A percentile compares a stretch with the other conserved stretches of the same genome.
Evolutionary conservation across 2,329 filamentous ascomycete genomes (phyloP).

Genomic region (Hymenoscyphus fructigenus): DNA sequence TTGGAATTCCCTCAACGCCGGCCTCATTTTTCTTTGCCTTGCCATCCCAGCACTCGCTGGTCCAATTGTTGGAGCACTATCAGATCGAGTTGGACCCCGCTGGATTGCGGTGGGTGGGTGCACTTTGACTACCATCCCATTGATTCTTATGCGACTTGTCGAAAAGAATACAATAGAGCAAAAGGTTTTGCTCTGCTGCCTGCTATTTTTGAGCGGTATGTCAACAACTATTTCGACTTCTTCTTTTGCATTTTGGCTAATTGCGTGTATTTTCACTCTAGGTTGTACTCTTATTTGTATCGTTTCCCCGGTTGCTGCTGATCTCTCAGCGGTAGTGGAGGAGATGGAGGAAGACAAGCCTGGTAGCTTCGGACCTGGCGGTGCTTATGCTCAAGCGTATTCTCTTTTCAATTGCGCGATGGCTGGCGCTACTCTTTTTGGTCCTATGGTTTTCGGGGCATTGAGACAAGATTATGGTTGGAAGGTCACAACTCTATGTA

Average conservation of each 20-base stretch:
- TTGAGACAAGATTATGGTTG: conserved; percentile 47
- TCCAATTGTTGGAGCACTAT: conserved; percentile 52
- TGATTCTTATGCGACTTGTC: conserved; percentile 64
- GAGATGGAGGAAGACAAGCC: conserved; percentile 51
- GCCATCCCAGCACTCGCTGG: conserved; percentile 59
- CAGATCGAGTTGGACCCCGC: conserved; percentile 55
- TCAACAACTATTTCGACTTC: conserved; percentile 23
- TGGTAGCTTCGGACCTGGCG: conserved; percentile 51
- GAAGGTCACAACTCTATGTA: conserved; percentile 50
- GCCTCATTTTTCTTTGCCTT: conserved; percentile 54
- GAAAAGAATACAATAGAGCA: conserved; percentile 54
- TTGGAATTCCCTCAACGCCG: conserved; percentile 53
- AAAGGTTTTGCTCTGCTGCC: conserved; percentile 65
- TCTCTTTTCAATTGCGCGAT: conserved; percentile 53
- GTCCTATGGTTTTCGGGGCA: conserved; percentile 51
- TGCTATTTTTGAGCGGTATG: conserved; percentile 46
- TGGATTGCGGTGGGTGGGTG: conserved; percentile 61
- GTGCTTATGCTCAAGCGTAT: conserved; percentile 59
- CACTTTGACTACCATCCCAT: conserved; percentile 51
- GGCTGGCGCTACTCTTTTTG: conserved; percentile 48
- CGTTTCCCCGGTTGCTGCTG: conserved; percentile 66
- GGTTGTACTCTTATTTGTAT: conserved; percentile 50
- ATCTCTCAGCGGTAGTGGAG: conserved; percentile 58
- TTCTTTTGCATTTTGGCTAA: neutral
- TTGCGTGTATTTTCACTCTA: neutral